phyloP scores from a whole-genome alignment of 306 rosid species.

The Comarum palustre region DNA sequence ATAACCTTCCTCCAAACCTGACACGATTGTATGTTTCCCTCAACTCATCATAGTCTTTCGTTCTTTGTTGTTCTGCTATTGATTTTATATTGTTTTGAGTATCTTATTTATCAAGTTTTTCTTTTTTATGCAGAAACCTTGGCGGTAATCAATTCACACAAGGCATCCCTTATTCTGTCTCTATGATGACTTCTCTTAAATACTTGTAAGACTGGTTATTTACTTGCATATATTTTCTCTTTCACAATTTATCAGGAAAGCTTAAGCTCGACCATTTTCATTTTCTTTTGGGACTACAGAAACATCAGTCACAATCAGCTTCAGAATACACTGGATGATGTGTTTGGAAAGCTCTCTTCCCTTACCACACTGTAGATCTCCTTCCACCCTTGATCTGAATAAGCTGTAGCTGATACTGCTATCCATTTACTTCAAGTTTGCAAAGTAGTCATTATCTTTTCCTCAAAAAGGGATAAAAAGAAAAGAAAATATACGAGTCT shows the following conservation, averaged over 20 bases:
- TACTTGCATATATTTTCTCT: constrained; percentile 5
- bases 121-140: constrained; percentile 63
- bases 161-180: constrained; percentile 60
- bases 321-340: constrained; percentile 48
- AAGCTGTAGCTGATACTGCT: background rate
- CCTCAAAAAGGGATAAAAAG: background rate
- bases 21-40: constrained; percentile 63
- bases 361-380: constrained; percentile 67
- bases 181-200: constrained; percentile 50
- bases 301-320: constrained; percentile 83
- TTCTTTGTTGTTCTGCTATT: constrained; percentile 17
- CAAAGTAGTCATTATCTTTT: background rate
- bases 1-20: constrained; percentile 65
- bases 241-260: constrained; percentile 7
- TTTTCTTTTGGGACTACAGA: constrained; percentile 44
- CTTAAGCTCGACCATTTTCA: constrained; percentile 23
- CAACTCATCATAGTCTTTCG: constrained; percentile 11
- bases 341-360: constrained; percentile 62
- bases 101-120: background rate
- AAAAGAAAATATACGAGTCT: background rate
- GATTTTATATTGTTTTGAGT: background rate
- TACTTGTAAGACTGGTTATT: constrained; percentile 58
- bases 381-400: constrained; percentile 22
- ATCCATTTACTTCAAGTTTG: constrained; percentile 17
- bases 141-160: constrained; percentile 61